Evolutionary conservation across 257 asterid species (phyloP).

Genomic region (Solanum sejunctum): DNA sequence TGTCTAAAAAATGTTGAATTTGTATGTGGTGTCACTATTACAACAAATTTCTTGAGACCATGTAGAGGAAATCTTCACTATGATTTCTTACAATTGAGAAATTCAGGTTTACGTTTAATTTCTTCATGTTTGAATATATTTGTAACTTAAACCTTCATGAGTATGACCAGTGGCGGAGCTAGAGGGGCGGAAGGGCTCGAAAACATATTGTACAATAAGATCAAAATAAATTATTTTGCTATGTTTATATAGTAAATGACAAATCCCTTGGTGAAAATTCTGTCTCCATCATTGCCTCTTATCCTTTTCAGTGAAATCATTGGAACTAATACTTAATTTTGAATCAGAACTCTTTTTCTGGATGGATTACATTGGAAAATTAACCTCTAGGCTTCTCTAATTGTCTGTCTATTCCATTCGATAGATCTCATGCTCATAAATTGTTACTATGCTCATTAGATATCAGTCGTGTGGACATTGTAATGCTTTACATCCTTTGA

Average conservation of each 20-base stretch:
- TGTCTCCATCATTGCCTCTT: neutral
- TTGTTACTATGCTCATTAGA: neutral
- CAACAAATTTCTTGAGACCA: neutral
- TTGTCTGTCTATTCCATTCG: neutral
- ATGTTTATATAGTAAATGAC: neutral
- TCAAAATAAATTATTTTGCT: too few relatives aligned
- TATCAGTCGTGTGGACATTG: neutral
- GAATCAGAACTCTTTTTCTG: neutral
- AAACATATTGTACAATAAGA: neutral
- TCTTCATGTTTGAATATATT: neutral
- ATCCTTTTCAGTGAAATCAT: neutral
- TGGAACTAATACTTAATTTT: neutral
- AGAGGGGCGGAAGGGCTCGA: neutral
- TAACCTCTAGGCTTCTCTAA: neutral
- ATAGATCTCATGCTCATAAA: neutral
- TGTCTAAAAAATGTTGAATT: neutral
- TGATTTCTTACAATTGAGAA: neutral
- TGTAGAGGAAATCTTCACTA: neutral
- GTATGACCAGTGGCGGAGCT: neutral
- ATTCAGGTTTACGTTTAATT: neutral
- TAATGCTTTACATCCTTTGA: neutral
- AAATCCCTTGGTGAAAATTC: neutral
- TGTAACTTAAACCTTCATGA: neutral
- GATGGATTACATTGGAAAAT: neutral
- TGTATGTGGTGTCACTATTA: neutral